Evolutionary conservation across 1,284 basidiomycete genomes (phyloP).

Genomic region (Puccinia triticina): DNA sequence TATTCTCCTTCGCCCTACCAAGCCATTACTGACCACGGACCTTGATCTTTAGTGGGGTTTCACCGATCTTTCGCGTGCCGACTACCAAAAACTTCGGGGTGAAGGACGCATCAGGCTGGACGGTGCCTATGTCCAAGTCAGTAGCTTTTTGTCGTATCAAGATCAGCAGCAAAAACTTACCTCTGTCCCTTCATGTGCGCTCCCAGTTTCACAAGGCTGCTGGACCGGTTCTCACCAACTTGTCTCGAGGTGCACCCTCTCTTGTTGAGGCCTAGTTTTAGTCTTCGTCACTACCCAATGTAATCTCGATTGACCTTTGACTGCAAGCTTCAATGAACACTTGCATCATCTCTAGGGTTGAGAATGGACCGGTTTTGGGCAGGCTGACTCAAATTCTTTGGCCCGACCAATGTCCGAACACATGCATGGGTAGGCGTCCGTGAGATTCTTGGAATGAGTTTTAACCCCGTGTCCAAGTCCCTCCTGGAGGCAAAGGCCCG

Average conservation of each 20-base stretch:
- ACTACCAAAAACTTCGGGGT: slow-evolving; percentile 38
- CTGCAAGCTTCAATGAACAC: slow-evolving; percentile 16
- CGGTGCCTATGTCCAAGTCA: slow-evolving; percentile 45
- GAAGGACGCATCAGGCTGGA: slow-evolving; percentile 43
- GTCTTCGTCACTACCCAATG: slow-evolving; percentile 1
- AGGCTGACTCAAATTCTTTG: too few relatives aligned
- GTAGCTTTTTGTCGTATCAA: background rate
- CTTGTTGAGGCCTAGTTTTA: slow-evolving; percentile 18
- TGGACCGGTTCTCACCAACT: slow-evolving; percentile 38
- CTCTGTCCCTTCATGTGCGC: background rate
- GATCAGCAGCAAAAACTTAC: background rate
- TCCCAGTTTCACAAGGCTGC: slow-evolving; percentile 45
- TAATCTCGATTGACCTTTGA: slow-evolving; percentile 32
- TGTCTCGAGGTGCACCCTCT: slow-evolving; percentile 42
- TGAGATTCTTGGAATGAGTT: too few relatives aligned
- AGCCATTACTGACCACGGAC: background rate
- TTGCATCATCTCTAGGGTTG: background rate
- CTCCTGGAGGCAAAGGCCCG: too few relatives aligned
- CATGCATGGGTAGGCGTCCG: too few relatives aligned
- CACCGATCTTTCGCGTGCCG: slow-evolving; percentile 43
- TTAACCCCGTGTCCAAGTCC: too few relatives aligned
- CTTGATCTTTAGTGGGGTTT: slow-evolving; percentile 40
- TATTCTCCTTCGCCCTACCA: background rate
- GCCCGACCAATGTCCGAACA: too few relatives aligned
- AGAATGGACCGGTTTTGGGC: too few relatives aligned